Evolutionary conservation across 228 moss, liverwort and hornwort genomes (phyloP).

Genomic region (Sphagnum magellanicum): DNA sequence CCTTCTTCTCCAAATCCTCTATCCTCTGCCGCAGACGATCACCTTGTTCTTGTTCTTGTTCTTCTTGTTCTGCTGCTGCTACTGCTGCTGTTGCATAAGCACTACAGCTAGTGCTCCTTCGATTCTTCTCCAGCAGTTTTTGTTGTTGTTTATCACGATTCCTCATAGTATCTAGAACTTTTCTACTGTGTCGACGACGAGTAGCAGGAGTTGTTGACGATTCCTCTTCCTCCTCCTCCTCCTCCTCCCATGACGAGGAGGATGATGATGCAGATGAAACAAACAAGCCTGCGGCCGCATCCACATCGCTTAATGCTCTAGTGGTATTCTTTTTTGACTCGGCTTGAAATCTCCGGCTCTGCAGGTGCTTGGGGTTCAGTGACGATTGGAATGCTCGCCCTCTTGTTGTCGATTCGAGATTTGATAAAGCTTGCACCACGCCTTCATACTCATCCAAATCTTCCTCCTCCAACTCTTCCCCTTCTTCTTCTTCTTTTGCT

Average conservation of each 20-base stretch:
- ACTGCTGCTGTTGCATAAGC: neutral
- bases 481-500: neutral
- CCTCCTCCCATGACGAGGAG: slow-evolving; percentile 2
- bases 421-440: slow-evolving; percentile 14
- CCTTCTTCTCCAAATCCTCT: slow-evolving; percentile 12
- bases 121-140: slow-evolving; percentile 1
- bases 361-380: no score
- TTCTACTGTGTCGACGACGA: neutral
- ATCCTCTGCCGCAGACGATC: slow-evolving; percentile 4
- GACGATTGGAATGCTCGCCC: neutral
- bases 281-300: neutral
- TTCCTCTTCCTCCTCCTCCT: neutral
- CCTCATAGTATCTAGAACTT: no score
- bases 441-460: slow-evolving; percentile 16
- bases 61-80: slow-evolving; percentile 3
- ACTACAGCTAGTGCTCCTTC: neutral
- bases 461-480: slow-evolving; percentile 2
- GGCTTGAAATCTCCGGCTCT: no score
- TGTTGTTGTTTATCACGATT: neutral
- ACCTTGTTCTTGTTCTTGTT: slow-evolving; percentile 2
- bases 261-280: slow-evolving; percentile 11
- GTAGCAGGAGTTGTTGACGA: neutral
- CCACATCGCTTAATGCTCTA: slow-evolving; percentile 3
- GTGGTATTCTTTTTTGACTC: neutral
- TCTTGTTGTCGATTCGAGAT: slow-evolving; percentile 1